Evolutionary conservation across 1,284 basidiomycete species (phyloP).

Genomic region (Leccinum pseudoinsigne): DNA sequence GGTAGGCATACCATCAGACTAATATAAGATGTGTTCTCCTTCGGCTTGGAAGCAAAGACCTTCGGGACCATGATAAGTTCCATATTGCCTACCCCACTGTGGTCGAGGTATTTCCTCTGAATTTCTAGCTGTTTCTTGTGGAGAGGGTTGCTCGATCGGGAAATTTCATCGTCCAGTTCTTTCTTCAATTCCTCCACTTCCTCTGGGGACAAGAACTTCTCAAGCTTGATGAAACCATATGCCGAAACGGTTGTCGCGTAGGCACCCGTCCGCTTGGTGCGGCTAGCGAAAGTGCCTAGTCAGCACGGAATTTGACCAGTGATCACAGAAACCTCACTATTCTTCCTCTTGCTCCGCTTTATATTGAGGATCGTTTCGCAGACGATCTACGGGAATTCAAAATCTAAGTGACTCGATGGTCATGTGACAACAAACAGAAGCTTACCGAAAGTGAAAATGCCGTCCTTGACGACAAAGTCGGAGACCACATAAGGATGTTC

Average conservation of each 20-base stretch:
- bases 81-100: constrained; percentile 15
- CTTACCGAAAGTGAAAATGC: constrained; percentile 22
- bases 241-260: constrained; percentile 21
- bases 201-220: constrained; percentile 14
- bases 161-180: constrained; percentile 16
- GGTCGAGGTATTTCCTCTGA: constrained; percentile 12
- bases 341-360: constrained; percentile 13
- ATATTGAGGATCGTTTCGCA: constrained; percentile 20
- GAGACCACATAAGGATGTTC: constrained; percentile 15
- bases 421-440: neutral
- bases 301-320: neutral
- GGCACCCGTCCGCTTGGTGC: constrained; percentile 14
- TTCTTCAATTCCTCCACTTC: constrained; percentile 19
- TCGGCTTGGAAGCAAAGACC: constrained; percentile 12
- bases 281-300: constrained; percentile 2
- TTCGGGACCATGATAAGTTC: constrained; percentile 24
- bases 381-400: constrained; percentile 3
- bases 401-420: too few species aligned
- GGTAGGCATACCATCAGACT: constrained; percentile 15
- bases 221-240: constrained; percentile 23
- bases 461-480: constrained; percentile 22
- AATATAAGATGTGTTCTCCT: constrained; percentile 17
- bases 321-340: constrained; percentile 14
- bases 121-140: constrained; percentile 19
- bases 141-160: constrained; percentile 3